Conservation (phyloP, 352 stramenopile species). For the Pilasporangium apinafurcum region DNA sequence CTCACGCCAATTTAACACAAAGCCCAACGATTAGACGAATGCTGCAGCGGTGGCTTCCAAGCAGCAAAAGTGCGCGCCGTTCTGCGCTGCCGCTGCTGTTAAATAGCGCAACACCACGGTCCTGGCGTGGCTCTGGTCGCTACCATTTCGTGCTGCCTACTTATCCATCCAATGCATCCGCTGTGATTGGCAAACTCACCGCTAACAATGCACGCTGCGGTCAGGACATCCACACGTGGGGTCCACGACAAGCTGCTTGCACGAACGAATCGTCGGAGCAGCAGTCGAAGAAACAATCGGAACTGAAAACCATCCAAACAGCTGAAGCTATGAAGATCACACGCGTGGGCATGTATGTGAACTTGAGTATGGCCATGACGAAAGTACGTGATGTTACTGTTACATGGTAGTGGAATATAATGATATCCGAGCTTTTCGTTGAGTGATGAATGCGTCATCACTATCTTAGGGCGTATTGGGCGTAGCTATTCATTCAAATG, state of each 20-base stretch:
- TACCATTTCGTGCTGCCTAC: too few species aligned
- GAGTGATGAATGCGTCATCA: neutral
- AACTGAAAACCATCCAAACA: too few species aligned
- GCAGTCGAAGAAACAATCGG: too few species aligned
- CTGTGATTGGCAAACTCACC: too few species aligned
- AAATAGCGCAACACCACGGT: too few species aligned
- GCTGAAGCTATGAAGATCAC: conserved; percentile 87
- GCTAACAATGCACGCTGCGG: too few species aligned
- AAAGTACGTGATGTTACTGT: conserved; percentile 79
- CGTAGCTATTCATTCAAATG: conserved; percentile 79
- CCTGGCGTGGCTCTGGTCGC: too few species aligned
- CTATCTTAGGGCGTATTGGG: conserved; percentile 57
- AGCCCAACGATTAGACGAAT: neutral
- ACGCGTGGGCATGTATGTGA: conserved; percentile 90
- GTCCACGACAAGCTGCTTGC: too few species aligned
- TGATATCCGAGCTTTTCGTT: conserved; percentile 17
- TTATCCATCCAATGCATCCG: too few species aligned
- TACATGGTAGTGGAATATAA: neutral
- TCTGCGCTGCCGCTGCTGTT: neutral
- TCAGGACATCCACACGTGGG: too few species aligned
- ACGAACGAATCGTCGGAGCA: too few species aligned
- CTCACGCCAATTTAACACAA: neutral
- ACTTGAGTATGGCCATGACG: conserved; percentile 86
- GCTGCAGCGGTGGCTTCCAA: conserved; percentile 2
- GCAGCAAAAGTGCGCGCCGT: neutral